phyloP scores from a whole-genome alignment of 108 stramenopile genomes.

The Discostella pseudostelligera region DNA sequence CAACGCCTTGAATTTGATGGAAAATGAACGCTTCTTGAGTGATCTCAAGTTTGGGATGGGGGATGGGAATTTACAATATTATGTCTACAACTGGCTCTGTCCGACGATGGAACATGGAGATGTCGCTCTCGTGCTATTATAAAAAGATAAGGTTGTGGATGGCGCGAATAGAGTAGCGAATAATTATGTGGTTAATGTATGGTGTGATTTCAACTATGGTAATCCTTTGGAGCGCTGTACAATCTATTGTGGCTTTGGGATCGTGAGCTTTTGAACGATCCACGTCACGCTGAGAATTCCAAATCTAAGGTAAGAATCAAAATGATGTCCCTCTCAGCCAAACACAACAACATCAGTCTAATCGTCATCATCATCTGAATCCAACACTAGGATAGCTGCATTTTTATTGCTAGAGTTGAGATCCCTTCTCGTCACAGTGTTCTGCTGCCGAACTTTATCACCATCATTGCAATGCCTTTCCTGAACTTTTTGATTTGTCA shows the following conservation, averaged over 20 bases:
- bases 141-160: conserved; percentile 9
- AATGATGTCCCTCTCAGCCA: not conserved
- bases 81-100: conserved; percentile 98
- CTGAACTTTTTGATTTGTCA: not conserved
- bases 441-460: not conserved
- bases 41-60: conserved; percentile 97
- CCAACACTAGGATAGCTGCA: conserved; percentile 9
- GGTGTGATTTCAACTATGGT: no score
- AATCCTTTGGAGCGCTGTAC: no score
- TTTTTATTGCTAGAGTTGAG: not conserved
- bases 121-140: conserved; percentile 95
- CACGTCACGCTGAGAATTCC: no score
- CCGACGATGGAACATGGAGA: conserved; percentile 80
- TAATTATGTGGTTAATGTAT: no score
- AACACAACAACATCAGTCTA: not conserved
- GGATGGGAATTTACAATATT: conserved; percentile 98
- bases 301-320: not conserved
- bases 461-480: not conserved
- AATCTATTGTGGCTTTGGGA: no score
- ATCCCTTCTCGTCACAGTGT: no score
- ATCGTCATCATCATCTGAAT: conserved; percentile 13
- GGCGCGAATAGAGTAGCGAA: no score
- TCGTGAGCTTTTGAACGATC: no score
- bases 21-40: conserved; percentile 86
- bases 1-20: conserved; percentile 98